Percentiles rank a stretch among this genome's conserved stretches.
Evolutionary conservation across 2,329 filamentous ascomycete species (phyloP).

Genomic region (Lomentospora prolificans): DNA sequence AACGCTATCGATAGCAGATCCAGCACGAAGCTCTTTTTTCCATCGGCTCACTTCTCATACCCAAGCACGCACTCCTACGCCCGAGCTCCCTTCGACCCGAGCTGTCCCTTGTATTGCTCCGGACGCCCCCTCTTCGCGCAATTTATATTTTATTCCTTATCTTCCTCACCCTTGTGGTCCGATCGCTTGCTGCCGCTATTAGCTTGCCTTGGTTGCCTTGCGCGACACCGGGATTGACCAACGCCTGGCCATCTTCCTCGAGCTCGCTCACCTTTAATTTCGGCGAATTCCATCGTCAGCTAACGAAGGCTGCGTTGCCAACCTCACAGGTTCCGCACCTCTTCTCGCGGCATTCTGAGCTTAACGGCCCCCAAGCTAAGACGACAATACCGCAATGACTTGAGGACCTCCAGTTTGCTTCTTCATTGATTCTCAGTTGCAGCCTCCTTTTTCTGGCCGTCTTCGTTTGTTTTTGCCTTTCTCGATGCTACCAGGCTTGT

Average conservation of each 20-base stretch:
- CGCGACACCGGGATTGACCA: neutral
- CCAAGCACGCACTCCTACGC: too few relatives aligned
- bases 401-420: too few relatives aligned
- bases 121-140: too few relatives aligned
- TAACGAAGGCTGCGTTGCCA: neutral
- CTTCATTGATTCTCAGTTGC: neutral
- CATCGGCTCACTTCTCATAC: too few relatives aligned
- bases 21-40: neutral
- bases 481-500: neutral
- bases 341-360: neutral
- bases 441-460: neutral
- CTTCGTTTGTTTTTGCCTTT: neutral
- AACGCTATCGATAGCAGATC: neutral
- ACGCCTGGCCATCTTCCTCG: neutral
- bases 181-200: neutral
- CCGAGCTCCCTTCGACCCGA: neutral
- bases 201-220: neutral
- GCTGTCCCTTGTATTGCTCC: too few relatives aligned
- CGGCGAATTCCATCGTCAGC: neutral
- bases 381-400: neutral
- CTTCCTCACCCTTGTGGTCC: neutral
- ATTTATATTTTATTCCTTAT: neutral
- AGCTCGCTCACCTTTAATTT: neutral
- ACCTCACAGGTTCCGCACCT: neutral
- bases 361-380: too few relatives aligned